Percentiles rank a stretch among this genome's conserved stretches.
These are phyloP conservation scores for Mimosa bimucronata DNA, from an alignment of 306 rosid genomes.

Conservation along the genomic window DNA sequence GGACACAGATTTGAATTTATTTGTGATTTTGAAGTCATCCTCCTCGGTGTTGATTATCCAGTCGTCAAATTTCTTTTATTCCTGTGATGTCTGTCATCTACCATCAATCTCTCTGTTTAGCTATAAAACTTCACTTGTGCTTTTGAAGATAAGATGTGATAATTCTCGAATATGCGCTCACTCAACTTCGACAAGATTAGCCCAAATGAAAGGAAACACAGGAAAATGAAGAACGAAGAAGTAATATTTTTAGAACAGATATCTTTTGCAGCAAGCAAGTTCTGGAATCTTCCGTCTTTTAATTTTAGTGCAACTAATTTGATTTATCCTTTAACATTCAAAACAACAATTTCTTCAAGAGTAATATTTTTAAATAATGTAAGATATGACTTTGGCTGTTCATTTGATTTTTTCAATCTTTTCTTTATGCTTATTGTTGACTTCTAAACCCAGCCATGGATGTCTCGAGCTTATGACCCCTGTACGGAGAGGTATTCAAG, in stretches of 20 bases:
- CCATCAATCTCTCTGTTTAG: background rate
- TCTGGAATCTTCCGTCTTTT: background rate
- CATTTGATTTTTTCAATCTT: background rate
- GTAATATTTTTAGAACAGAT: background rate
- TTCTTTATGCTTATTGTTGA: conserved; percentile 27
- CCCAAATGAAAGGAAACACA: background rate
- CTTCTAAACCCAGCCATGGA: conserved; percentile 83
- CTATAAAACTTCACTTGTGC: background rate
- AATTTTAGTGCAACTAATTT: conserved; percentile 9
- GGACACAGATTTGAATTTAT: no score
- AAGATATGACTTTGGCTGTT: background rate
- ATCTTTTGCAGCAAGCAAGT: conserved; percentile 3
- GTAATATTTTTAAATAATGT: background rate
- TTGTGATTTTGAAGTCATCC: no score
- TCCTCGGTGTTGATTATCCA: no score
- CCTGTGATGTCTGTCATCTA: background rate
- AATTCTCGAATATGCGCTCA: background rate
- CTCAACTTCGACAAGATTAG: background rate
- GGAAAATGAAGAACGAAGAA: background rate
- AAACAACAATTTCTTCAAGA: background rate
- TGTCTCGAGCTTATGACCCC: conserved; percentile 94
- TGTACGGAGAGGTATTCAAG: conserved; percentile 85
- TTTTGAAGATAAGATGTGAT: background rate
- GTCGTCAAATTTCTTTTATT: background rate
- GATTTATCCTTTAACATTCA: conserved; percentile 3